phyloP scores from a whole-genome alignment of 192 early-diverging fungal genomes.

The Coemansia sp. region DNA sequence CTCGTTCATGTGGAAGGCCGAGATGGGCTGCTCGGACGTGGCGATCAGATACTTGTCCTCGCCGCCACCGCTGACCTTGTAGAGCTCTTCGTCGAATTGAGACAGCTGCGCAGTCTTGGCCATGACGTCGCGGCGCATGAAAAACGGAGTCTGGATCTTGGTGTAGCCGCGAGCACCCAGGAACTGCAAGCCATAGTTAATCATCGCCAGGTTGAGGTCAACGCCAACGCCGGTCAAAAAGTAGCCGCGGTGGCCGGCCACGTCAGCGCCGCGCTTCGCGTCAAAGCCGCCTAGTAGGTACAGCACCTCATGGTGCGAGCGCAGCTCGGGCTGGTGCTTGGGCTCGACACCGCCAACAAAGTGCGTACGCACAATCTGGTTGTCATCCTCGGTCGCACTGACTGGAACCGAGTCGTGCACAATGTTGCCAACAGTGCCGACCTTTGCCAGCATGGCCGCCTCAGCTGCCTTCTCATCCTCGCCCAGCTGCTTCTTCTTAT shows the following conservation, averaged over 20 bases:
- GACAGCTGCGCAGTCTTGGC: slow-evolving; percentile 97
- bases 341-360: slow-evolving; percentile 59
- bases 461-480: slow-evolving; percentile 79
- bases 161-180: slow-evolving; percentile 77
- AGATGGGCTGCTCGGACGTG: slow-evolving; percentile 98
- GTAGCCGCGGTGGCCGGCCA: slow-evolving; percentile 98
- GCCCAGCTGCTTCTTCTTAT: slow-evolving; percentile 67
- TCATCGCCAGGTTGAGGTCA: slow-evolving; percentile 93
- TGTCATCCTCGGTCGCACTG: slow-evolving; percentile 84
- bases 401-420: slow-evolving; percentile 89
- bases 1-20: slow-evolving; percentile 92
- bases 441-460: slow-evolving; percentile 61
- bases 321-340: slow-evolving; percentile 60
- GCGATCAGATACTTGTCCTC: slow-evolving; percentile 98
- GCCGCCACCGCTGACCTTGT: slow-evolving; percentile 82
- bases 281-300: slow-evolving; percentile 89
- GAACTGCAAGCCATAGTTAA: slow-evolving; percentile 95
- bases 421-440: slow-evolving; percentile 95
- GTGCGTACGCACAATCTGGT: slow-evolving; percentile 65
- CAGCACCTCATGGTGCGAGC: slow-evolving; percentile 93
- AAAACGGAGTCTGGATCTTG: slow-evolving; percentile 97
- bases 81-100: slow-evolving; percentile 98
- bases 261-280: slow-evolving; percentile 83
- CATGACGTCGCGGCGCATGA: slow-evolving; percentile 97
- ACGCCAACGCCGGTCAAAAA: slow-evolving; percentile 95